Evolutionary conservation across 176 grass and related monocot genomes (phyloP), one percentile per base, ranked within the genome.

Genomic region (Oryza rufipogon): DNA sequence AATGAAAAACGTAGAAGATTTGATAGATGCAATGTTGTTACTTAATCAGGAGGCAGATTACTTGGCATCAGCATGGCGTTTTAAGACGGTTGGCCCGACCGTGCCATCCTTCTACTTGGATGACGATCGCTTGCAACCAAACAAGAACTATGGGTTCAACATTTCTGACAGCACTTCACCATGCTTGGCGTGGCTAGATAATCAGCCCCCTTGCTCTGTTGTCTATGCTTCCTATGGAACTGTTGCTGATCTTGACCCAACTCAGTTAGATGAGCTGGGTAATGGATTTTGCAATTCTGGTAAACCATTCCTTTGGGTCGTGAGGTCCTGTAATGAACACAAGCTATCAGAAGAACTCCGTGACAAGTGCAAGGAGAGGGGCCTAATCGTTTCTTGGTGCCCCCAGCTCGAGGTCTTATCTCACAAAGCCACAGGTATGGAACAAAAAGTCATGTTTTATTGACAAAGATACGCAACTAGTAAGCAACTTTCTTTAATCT

Each of bases 191-290:
- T 90, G 80, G 84, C 68, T 87, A 4, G 56, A 83, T 6, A 30
- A 26, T 20, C 82, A 82, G 33, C 1, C 23, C 6, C 25, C 79
- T 20, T 12, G 32, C 17, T 90, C 79, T 0, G 83, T 83, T 25
- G 44, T 90, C 11, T 81, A 78, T 0, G 88, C 80, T 1, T 86
- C 83, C 11, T 90, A 79, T 6, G 84, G 88, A 5, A 90, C 84
- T 16, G 64, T 90, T 0, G 66, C 80, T 0, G 44, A 81, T 9
- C 32, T 80, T 2, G 4, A 48, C 5, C 11, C 22, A 0, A 2
- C 19, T 0, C 60, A 83, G 46, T 20, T 90, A 39, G 34, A 52
- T 0, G 79, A 90, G 80, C 73, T 87, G 1, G 88, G 46, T 0
- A 17, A 70, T 6, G 84, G 88, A 17, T 65, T 83, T 0, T 70